Evolutionary conservation across 805 yeast genomes (phyloP), one percentile per base, ranked within the genome.

Genomic region (Blastobotrys parvus): DNA sequence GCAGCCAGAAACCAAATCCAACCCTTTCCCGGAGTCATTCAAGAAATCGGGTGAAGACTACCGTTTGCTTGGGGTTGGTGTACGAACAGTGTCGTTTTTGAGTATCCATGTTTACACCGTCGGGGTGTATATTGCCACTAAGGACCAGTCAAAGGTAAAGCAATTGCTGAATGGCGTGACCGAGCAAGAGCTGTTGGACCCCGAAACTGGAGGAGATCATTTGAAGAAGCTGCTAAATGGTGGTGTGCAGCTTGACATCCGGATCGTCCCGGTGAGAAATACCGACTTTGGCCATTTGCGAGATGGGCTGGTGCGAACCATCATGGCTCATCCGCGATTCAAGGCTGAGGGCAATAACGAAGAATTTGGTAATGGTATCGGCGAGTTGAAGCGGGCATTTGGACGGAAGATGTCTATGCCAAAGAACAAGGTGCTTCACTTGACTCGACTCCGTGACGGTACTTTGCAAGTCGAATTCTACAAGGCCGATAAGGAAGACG

Each of bases 211-310:
- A 0, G 64, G 68, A 7, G 67, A 72, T 2, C 55, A 86, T 16
- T 61, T 86, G 22, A 70, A 72, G 16, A 69, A 72, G 43, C 64
- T 89, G 38, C 58, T 88, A 33, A 76, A 74, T 35, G 61, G 75
- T 8, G 75, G 78, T 11, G 74, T 82, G 29, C 72, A 78, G 45
- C 72, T 87, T 52, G 67, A 79, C 36, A 80, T 88, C 20, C 70
- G 94, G 49, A 80, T 90, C 45, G 79, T 82, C 8, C 97, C 98
- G 0, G 78, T 82, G 15, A 75, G 96, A 58, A 87, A 84, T 60
- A 90, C 97, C 1, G 97, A 90, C 63, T 88, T 83, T 63, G 78
- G 78, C 49, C 97, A 92, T 59, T 64, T 90, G 55, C 75, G 83
- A 51, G 97, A 92, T 58, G 97, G 97, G 0, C 74, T 92, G 47